These are phyloP conservation scores for Macadamia integrifolia DNA, from an alignment of 164 flowering plant species.

Conservation along the genomic window DNA sequence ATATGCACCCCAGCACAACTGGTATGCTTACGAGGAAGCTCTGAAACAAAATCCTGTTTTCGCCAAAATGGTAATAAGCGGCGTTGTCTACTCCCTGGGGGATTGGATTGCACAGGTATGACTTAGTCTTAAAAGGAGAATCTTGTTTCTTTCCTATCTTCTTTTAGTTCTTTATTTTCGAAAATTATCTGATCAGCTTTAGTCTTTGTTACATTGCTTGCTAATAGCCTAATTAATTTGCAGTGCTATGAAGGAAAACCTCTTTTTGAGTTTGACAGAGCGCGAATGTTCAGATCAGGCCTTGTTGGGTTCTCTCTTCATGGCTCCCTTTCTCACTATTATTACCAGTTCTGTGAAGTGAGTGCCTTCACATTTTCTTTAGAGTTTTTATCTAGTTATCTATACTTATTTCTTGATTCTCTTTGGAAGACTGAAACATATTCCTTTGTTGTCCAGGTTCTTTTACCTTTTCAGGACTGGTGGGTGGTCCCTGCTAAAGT, in stretches of 20 bases:
- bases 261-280: slow-evolving; percentile 57
- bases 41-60: slow-evolving; percentile 64
- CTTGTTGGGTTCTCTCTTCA: slow-evolving; percentile 74
- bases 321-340: slow-evolving; percentile 79
- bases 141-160: background rate
- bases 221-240: slow-evolving; percentile 3
- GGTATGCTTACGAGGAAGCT: slow-evolving; percentile 74
- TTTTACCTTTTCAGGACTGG: slow-evolving; percentile 87
- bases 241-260: slow-evolving; percentile 83
- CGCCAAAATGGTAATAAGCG: slow-evolving; percentile 76
- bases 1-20: slow-evolving; percentile 71
- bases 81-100: slow-evolving; percentile 61
- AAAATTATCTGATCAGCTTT: too few relatives aligned
- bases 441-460: slow-evolving; percentile 40
- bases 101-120: slow-evolving; percentile 84
- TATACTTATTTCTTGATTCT: background rate
- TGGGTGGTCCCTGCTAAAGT: slow-evolving; percentile 97
- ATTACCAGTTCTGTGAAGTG: slow-evolving; percentile 81
- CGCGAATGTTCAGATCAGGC: slow-evolving; percentile 71
- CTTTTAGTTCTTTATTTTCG: background rate
- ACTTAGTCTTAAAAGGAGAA: background rate
- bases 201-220: background rate
- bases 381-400: background rate
- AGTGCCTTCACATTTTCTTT: slow-evolving; percentile 3
- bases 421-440: slow-evolving; percentile 15